A percentile compares a stretch with the other conserved stretches of the same genome.
Conservation (phyloP, 78 protist species). For the Polysphondylium violaceum region DNA sequence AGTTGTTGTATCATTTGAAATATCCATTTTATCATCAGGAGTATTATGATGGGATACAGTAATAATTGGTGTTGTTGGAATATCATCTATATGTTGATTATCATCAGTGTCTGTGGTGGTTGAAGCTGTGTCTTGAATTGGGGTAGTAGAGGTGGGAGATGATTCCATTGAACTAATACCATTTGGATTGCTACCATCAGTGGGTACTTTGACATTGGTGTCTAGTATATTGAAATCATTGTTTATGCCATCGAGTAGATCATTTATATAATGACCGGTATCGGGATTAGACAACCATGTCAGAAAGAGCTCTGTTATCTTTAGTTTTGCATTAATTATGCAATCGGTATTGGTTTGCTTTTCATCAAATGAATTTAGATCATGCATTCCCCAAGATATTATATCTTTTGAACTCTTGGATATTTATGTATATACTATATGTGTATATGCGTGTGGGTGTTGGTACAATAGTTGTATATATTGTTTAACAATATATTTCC, state of each 20-base stretch:
- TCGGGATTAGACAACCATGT: slow-evolving; percentile 45
- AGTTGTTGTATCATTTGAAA: not conserved
- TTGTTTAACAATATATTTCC: too few relatives aligned
- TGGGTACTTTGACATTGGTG: not conserved
- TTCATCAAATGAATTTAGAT: slow-evolving; percentile 66
- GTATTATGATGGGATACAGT: not conserved
- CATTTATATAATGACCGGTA: slow-evolving; percentile 55
- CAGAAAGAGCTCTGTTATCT: slow-evolving; percentile 63
- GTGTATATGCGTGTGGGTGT: too few relatives aligned
- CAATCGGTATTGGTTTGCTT: slow-evolving; percentile 61
- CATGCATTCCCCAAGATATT: too few relatives aligned
- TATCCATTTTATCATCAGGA: not conserved
- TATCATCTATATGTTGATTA: not conserved
- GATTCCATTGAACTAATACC: not conserved
- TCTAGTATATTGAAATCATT: not conserved
- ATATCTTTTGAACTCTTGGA: too few relatives aligned
- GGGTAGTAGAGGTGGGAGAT: not conserved
- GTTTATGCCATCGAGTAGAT: slow-evolving; percentile 42
- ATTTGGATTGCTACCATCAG: not conserved
- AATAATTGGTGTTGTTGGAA: not conserved
- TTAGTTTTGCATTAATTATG: slow-evolving; percentile 61
- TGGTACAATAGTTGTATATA: too few relatives aligned
- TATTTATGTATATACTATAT: too few relatives aligned
- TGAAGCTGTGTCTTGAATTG: not conserved
- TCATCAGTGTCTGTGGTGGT: not conserved